phyloP scores from a whole-genome alignment of 108 stramenopile species.

The Seminavis robusta region DNA sequence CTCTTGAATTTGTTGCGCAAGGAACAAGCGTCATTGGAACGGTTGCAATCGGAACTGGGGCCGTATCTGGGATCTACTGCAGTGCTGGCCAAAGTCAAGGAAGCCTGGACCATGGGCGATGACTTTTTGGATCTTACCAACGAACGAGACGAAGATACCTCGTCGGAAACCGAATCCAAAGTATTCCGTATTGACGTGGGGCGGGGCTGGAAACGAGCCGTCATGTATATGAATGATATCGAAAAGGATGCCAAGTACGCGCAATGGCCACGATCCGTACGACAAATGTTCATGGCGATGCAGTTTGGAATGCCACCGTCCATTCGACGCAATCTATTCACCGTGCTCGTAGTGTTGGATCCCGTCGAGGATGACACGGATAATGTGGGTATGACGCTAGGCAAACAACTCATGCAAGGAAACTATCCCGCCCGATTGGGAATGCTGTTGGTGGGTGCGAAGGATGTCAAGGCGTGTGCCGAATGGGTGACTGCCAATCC shows the following conservation, averaged over 20 bases:
- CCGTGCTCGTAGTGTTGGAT: constrained; percentile 67
- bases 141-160: constrained; percentile 23
- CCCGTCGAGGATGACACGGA: constrained; percentile 23
- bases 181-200: constrained; percentile 75
- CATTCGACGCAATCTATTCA: constrained; percentile 76
- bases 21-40: constrained; percentile 52
- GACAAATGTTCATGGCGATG: constrained; percentile 62
- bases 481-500: constrained; percentile 21
- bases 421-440: constrained; percentile 66
- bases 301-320: constrained; percentile 77
- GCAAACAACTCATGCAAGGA: constrained; percentile 52
- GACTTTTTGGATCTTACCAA: constrained; percentile 20
- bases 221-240: constrained; percentile 79
- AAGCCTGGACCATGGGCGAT: constrained; percentile 56
- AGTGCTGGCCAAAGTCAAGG: constrained; percentile 39
- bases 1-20: constrained; percentile 58
- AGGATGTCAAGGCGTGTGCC: constrained; percentile 41
- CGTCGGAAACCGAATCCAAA: constrained; percentile 11
- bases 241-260: constrained; percentile 68
- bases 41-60: constrained; percentile 34
- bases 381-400: constrained; percentile 30
- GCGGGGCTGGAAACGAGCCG: constrained; percentile 56
- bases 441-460: constrained; percentile 46
- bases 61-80: constrained; percentile 20
- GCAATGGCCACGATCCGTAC: constrained; percentile 51